Base-by-base conservation (phyloP, 495 filamentous ascomycete species). In the Xylaria flabelliformis region DNA sequence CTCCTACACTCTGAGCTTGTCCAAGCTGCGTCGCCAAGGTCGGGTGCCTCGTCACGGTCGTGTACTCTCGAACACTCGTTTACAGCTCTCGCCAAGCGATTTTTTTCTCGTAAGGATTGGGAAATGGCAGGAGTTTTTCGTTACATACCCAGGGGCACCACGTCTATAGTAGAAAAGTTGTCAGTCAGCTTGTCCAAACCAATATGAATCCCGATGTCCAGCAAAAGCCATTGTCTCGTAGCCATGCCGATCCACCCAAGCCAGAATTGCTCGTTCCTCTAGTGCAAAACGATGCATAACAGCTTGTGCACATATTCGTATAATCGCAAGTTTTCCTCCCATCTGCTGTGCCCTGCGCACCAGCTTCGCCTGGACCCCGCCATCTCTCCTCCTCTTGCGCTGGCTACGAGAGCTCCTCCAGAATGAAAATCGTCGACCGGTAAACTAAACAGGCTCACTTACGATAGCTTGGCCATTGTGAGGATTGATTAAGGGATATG, bases 121-220 rank as follows among this genome's bases (percentile, higher is more conserved):
- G 39, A 5, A 36, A 17, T 13, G 34, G 59, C 50, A 13, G 64
- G 13, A 42, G 39, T 66, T 17, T 19, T 68, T 65, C 9, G 69
- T 24, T 55, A 61, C 61, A 67, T 69, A 63, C 51, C 69, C 97
- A 77, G 95, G 90, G 88, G 93, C 92, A 92, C 92, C 92, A 89
- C 93, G 93, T 81, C 95, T 89, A 86, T 66, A 68, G 55, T 70
- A 62, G 21, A 7, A 46, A 42, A 19, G 26, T 34, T 39, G 63
- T 72, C 53, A 72, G 70, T 51, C 21, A 66, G 34, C 44, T 44
- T 39, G 56, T 62, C 32, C 42, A 34, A 29, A 9, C 46, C 29
- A 29, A 17, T 26, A 1, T 34, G 21, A 13, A 62, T 63, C 53
- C 29, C 66, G 0, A 62, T 36, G 26, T n/a, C 56, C 17, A 62